Base-by-base conservation (phyloP, 2,329 filamentous ascomycete species). In the Botrytis elliptica region DNA sequence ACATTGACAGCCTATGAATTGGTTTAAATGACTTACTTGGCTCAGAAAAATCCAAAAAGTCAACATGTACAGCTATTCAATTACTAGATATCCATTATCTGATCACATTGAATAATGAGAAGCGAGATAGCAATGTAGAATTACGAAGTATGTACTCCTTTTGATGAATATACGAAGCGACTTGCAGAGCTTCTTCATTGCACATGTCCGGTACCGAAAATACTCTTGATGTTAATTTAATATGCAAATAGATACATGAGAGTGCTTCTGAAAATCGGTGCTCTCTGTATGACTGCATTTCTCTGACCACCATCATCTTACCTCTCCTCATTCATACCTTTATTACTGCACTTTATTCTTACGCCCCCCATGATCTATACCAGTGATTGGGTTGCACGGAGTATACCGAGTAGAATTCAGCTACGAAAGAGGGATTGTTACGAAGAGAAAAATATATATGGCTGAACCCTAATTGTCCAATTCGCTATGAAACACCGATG, bases 301-400 rank as follows among this genome's bases (percentile, higher is more conserved):
- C 46, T 70, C 55, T 70, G 68, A 64, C 68, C 68, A 70, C 57
- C 68, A 63, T 64, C 67, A 70, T 60, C 29, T 40, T 18, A 55
- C 64, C 64, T 67, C 44, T 67, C 33, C 44, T 38, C 64, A 20
- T 20, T 25, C 44, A 67, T 29, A 2, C 64, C 46, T 52, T 38
- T 40, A 40, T 67, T 67, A n/a, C 65, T 12, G 33, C n/a, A 40
- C 46, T 40, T 10, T 29, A 55, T 40, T 67, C 65, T 67, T 55
- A 67, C 65, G 44, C 65, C 65, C 65, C 65, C 22, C 36, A 55
- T 55, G 36, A 29, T 20, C 16, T 40, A 9, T 38, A n/a, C 46
- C 46, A 67, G 36, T 42, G 7, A 33, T 59, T n/a, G 33, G 36
- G 36, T 55, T 38, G 18, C 65, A 55, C 69, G 69, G 40, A 64